phyloP scores from a whole-genome alignment of 352 stramenopile species.

The Globisporangium barbulae region DNA sequence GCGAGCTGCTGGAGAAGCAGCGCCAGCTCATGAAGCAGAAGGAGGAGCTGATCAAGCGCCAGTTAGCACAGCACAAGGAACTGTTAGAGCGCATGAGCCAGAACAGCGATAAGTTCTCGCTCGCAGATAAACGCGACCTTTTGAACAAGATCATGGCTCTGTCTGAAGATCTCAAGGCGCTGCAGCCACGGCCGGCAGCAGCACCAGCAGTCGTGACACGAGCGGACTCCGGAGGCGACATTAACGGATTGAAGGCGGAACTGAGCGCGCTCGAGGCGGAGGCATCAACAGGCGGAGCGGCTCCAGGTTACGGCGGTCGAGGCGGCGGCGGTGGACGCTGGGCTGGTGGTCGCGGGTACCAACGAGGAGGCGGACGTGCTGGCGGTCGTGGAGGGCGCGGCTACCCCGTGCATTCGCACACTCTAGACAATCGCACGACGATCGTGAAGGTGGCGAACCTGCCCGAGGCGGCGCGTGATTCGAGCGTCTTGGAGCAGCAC shows the following conservation, averaged over 20 bases:
- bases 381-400: conserved; percentile 40
- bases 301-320: conserved; percentile 20
- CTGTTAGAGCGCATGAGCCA: conserved; percentile 78
- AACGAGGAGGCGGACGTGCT: conserved; percentile 33
- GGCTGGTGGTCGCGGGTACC: conserved; percentile 38
- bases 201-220: conserved; percentile 8
- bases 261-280: conserved; percentile 65
- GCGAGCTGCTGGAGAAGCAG: conserved; percentile 84
- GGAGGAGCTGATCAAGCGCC: conserved; percentile 74
- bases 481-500: conserved; percentile 78
- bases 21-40: conserved; percentile 82
- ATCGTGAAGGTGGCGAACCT: conserved; percentile 78
- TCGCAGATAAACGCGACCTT: conserved; percentile 69
- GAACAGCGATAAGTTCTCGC: conserved; percentile 67
- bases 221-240: conserved; percentile 11
- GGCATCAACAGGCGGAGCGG: conserved; percentile 24
- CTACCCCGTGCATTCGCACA: conserved; percentile 47
- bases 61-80: conserved; percentile 80
- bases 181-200: conserved; percentile 27
- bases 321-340: conserved; percentile 32
- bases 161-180: conserved; percentile 61
- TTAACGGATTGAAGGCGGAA: conserved; percentile 60
- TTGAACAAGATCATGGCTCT: conserved; percentile 83
- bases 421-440: conserved; percentile 83
- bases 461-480: conserved; percentile 69